Base-by-base conservation (phyloP, 257 asterid genomes). In the Fraxinus anomala region DNA sequence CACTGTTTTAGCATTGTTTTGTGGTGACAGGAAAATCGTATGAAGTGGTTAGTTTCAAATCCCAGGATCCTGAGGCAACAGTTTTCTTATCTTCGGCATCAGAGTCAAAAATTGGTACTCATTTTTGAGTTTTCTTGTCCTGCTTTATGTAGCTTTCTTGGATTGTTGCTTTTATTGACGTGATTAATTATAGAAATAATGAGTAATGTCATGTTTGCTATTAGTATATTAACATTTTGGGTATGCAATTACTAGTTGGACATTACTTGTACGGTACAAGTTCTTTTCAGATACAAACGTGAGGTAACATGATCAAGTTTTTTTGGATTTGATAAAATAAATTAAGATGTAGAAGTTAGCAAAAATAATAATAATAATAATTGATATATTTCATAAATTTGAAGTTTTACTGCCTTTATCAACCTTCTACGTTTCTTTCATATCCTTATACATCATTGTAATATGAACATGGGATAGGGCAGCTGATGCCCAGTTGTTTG, bases 71-170 rank as follows among this genome's bases (percentile, higher is more conserved):
- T 2, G 89, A 87, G 12, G 85, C 89, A 70, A 39, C 82, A 5
- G 92, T 92, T 42, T 83, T 91, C 82, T 36, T 85, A 21, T 42
- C 91, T 69, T 89, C 98, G 28, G 68, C 85, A 33, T 80, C 92
- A 19, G 89, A 81, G 73, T 76, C 92, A 1, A 85, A 81, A 83
- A 85, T 92, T 5, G 97, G 97, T 93, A 90, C 70, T 24, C 12
- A 26, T 40, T 73, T 63, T 14, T 33, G n/a, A 0, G 31, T 19
- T 17, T 61, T 34, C 61, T 42, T 16, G 51, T 76, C n/a, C 9
- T 54, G 49, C 23, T 14, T 42, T n/a, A 24, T 65, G 17, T 63
- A 63, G 69, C 69, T 63, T 23, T 63, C 34, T 63, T 23, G 67
- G 24, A 17, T n/a, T 6, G 14, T 59, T 4, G 16, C 67, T 59